Evolutionary conservation across 371 early-diverging fungal genomes (phyloP), one percentile per base, ranked within the genome.

Genomic region (Lichtheimia ornata): DNA sequence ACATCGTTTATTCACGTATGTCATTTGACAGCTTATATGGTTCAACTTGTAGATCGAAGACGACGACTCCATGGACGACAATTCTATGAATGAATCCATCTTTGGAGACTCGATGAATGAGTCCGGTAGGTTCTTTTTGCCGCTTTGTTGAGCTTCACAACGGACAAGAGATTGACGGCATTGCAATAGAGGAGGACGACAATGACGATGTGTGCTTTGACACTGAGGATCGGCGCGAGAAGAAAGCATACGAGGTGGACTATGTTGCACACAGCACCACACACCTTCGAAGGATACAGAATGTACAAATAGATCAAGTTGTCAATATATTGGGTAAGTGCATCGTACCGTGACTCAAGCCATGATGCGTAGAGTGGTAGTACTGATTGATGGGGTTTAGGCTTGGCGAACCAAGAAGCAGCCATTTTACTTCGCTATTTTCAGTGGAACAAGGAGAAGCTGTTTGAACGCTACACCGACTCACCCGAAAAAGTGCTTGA

Each of bases 391-490:
- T 41, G 20, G 50, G n/a, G 9, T n/a, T 14, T 87, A 53, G 94
- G 91, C 5, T 69, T 91, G 56, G 57, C 69, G 2, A 64, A 66
- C 17, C 68, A 83, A 41, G 83, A 88, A 56, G 83, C 85, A 6
- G 75, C 81, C 50, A 85, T 88, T 12, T 69, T 94, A 51, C 77
- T 94, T 35, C 83, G 91, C 51, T 70, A 80, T 64, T 94, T 86
- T 73, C 74, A 81, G 54, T 96, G 95, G 95, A 93, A 94, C 79
- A 92, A 91, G 72, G 96, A 97, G 63, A 73, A 84, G 52, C 77
- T 95, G 9, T 81, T 95, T 45, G 96, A 97, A 65, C 70, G 77
- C 40, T 94, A 91, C 67, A 89, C 92, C 84, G 91, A 92, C 40
- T 72, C 79, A 44, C 82, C 90, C 0, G 87, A 84, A 6, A 77